Evolutionary conservation across 1,284 basidiomycete species (phyloP).

Genomic region (Gymnopus androsaceus): DNA sequence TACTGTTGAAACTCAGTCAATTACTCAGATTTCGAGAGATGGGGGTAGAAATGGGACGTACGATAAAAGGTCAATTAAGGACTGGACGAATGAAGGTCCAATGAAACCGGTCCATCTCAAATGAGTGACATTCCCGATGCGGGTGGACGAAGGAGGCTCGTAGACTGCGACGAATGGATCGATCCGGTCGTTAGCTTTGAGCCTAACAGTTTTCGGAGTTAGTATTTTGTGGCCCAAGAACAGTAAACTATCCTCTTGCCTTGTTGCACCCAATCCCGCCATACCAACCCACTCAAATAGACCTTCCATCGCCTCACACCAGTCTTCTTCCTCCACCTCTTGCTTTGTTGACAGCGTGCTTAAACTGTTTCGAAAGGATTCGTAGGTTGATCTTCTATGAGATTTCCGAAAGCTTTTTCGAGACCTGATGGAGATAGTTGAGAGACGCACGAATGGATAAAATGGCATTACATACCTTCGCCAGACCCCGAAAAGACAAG

Average conservation of each 20-base stretch:
- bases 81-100: conserved; percentile 48
- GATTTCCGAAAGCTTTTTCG: no score
- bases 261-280: conserved; percentile 48
- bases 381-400: no score
- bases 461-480: conserved; percentile 22
- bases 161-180: conserved; percentile 51
- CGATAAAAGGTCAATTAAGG: conserved; percentile 45
- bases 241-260: conserved; percentile 28
- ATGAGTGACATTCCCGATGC: conserved; percentile 47
- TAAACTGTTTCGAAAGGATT: no score
- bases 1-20: conserved; percentile 15
- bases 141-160: conserved; percentile 44
- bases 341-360: neutral
- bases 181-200: conserved; percentile 44
- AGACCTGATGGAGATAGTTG: no score
- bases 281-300: conserved; percentile 75
- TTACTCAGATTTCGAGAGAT: conserved; percentile 16
- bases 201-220: conserved; percentile 27
- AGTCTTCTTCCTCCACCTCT: conserved; percentile 33
- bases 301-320: conserved; percentile 42
- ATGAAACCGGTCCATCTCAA: conserved; percentile 64
- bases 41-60: conserved; percentile 28
- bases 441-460: neutral
- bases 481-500: conserved; percentile 30
- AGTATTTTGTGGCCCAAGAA: neutral